phyloP scores from a whole-genome alignment of 345 rosid species.

The Brassica rapa region DNA sequence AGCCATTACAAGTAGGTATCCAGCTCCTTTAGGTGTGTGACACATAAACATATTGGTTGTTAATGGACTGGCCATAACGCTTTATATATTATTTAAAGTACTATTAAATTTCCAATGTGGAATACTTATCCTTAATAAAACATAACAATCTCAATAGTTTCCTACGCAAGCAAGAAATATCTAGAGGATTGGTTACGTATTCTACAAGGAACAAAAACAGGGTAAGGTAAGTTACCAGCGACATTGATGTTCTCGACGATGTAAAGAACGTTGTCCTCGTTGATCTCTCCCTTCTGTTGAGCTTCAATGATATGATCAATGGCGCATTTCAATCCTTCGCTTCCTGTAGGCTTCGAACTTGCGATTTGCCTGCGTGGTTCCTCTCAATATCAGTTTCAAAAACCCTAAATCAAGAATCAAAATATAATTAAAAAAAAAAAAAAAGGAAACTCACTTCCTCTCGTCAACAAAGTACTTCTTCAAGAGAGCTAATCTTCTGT shows the following conservation, averaged over 20 bases:
- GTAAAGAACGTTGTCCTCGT: background rate
- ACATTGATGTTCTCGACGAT: background rate
- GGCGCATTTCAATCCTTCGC: slow-evolving; percentile 78
- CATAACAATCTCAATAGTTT: background rate
- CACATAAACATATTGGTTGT: background rate
- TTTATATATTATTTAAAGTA: no score
- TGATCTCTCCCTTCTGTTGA: background rate
- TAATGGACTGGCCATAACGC: no score
- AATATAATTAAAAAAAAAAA: background rate
- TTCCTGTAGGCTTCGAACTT: slow-evolving; percentile 61
- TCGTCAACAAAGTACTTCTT: slow-evolving; percentile 36
- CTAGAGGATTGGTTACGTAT: slow-evolving; percentile 23
- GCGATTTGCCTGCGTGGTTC: slow-evolving; percentile 58
- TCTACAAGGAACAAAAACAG: slow-evolving; percentile 23
- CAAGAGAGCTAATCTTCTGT: background rate
- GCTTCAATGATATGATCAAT: slow-evolving; percentile 48
- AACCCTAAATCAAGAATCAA: background rate
- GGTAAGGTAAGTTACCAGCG: slow-evolving; percentile 23
- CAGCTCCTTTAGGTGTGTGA: background rate
- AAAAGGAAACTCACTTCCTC: slow-evolving; percentile 60
- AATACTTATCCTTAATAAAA: no score
- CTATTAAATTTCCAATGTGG: no score
- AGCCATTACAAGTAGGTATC: background rate
- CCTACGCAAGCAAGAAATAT: slow-evolving; percentile 18
- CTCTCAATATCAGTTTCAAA: slow-evolving; percentile 1